Evolutionary conservation across 1,284 basidiomycete genomes (phyloP).

Genomic region (Pholiota adiposa): DNA sequence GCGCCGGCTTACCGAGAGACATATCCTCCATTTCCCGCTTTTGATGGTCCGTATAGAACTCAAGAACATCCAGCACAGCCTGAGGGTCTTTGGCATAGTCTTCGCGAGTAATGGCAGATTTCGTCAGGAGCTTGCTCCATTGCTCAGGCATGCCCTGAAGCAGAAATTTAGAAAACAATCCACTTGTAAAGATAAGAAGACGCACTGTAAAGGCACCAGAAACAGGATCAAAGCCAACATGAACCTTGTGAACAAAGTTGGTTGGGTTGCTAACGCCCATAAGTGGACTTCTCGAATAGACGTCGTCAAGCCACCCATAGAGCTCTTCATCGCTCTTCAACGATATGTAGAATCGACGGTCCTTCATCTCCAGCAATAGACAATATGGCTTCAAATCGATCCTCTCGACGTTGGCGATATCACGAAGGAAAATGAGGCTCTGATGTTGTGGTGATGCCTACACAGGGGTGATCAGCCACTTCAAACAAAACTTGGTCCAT

Average conservation of each 20-base stretch:
- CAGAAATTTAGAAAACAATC: not conserved
- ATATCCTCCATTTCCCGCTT: constrained; percentile 82
- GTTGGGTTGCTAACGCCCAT: constrained; percentile 95
- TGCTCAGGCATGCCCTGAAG: constrained; percentile 91
- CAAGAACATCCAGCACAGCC: constrained; percentile 95
- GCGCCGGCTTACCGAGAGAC: constrained; percentile 35
- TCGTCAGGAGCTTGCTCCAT: constrained; percentile 95
- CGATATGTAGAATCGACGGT: constrained; percentile 78
- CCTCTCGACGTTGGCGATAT: constrained; percentile 88
- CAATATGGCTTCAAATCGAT: constrained; percentile 95
- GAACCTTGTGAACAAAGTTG: constrained; percentile 98
- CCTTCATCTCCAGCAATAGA: constrained; percentile 83
- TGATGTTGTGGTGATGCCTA: constrained; percentile 66
- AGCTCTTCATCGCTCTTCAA: constrained; percentile 95
- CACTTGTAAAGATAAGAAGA: constrained; percentile 18
- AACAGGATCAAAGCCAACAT: constrained; percentile 96
- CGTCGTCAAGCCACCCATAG: constrained; percentile 96
- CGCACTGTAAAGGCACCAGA: constrained; percentile 91
- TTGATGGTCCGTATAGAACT: constrained; percentile 98
- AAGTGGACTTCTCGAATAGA: constrained; percentile 90
- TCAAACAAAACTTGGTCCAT: constrained; percentile 1
- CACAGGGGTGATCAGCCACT: constrained; percentile 12
- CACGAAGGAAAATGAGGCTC: constrained; percentile 70
- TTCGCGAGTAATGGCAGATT: constrained; percentile 96
- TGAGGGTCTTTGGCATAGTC: constrained; percentile 98